Evolutionary conservation across 2,329 filamentous ascomycete genomes (phyloP).

Genomic region (Parasarocladium wereldwijsianum): DNA sequence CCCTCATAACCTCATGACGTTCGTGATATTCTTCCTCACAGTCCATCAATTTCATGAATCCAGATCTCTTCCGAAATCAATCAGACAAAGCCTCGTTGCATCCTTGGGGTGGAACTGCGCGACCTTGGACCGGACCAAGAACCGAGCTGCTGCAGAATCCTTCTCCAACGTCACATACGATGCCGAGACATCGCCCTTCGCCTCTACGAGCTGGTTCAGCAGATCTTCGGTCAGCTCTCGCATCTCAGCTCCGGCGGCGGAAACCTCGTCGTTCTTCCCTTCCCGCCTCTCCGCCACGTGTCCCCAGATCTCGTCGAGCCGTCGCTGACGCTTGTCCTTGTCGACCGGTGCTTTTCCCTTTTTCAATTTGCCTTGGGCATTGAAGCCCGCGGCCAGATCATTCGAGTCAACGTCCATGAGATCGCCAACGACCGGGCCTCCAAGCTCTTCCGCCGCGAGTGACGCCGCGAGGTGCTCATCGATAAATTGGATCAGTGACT

Average conservation of each 20-base stretch:
- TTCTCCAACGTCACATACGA: slow-evolving; percentile 43
- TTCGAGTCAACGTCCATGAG: slow-evolving; percentile 49
- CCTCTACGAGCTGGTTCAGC: slow-evolving; percentile 41
- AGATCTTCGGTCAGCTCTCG: slow-evolving; percentile 43
- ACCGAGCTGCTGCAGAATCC: slow-evolving; percentile 48
- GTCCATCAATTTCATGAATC: slow-evolving; percentile 22
- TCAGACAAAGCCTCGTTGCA: slow-evolving; percentile 39
- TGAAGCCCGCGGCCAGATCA: slow-evolving; percentile 45
- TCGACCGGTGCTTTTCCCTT: slow-evolving; percentile 25
- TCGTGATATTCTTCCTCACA: not conserved
- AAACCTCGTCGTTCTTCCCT: slow-evolving; percentile 27
- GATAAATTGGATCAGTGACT: slow-evolving; percentile 55
- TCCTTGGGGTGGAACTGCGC: slow-evolving; percentile 52
- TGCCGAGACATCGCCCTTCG: slow-evolving; percentile 36
- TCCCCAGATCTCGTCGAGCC: slow-evolving; percentile 52
- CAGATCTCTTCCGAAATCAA: slow-evolving; percentile 51
- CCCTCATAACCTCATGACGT: too few species aligned
- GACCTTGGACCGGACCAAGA: slow-evolving; percentile 49
- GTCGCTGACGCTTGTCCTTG: slow-evolving; percentile 39
- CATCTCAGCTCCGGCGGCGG: slow-evolving; percentile 41
- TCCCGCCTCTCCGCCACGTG: slow-evolving; percentile 9
- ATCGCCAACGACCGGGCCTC: slow-evolving; percentile 69
- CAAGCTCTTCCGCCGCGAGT: slow-evolving; percentile 71
- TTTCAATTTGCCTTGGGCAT: slow-evolving; percentile 40
- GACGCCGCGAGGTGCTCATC: slow-evolving; percentile 55